These are phyloP conservation scores for Hypomyces perniciosus DNA, from an alignment of 2,329 filamentous ascomycete genomes.

Conservation along the genomic window DNA sequence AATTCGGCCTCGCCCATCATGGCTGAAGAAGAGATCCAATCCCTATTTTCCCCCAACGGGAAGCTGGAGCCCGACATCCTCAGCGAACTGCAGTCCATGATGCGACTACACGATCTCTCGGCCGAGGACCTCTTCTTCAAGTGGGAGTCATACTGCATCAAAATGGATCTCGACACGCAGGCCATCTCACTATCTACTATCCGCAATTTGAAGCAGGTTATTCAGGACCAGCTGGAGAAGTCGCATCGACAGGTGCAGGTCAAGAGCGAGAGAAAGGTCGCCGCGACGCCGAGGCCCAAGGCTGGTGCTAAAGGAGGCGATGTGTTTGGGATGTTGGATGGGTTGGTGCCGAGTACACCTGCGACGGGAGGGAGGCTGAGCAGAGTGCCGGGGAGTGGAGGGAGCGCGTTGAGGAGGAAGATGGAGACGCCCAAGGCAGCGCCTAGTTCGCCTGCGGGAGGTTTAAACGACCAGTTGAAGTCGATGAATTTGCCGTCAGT, in stretches of 20 bases:
- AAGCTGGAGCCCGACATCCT: slow-evolving; percentile 70
- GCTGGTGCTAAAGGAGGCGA: slow-evolving; percentile 48
- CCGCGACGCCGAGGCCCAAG: slow-evolving; percentile 55
- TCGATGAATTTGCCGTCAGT: slow-evolving; percentile 27
- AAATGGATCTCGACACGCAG: slow-evolving; percentile 78
- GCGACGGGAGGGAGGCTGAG: slow-evolving; percentile 39
- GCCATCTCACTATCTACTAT: slow-evolving; percentile 62
- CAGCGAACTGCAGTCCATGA: slow-evolving; percentile 76
- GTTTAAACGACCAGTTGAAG: slow-evolving; percentile 29
- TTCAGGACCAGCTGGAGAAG: slow-evolving; percentile 78
- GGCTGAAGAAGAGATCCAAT: slow-evolving; percentile 31
- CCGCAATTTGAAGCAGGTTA: slow-evolving; percentile 74
- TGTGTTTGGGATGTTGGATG: slow-evolving; percentile 80
- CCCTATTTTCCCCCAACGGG: slow-evolving; percentile 31
- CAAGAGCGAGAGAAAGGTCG: slow-evolving; percentile 56
- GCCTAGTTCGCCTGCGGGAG: slow-evolving; percentile 29
- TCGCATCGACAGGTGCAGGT: slow-evolving; percentile 60
- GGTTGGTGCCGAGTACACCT: slow-evolving; percentile 60
- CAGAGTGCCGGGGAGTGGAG: slow-evolving; percentile 24
- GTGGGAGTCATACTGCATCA: slow-evolving; percentile 97
- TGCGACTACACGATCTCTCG: slow-evolving; percentile 73
- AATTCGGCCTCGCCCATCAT: slow-evolving; percentile 21
- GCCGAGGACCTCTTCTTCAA: slow-evolving; percentile 92
- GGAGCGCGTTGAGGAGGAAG: slow-evolving; percentile 28
- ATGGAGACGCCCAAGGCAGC: slow-evolving; percentile 22